Base-by-base conservation (phyloP, 2,329 filamentous ascomycete species). In the Taxawa tesnikishii region DNA sequence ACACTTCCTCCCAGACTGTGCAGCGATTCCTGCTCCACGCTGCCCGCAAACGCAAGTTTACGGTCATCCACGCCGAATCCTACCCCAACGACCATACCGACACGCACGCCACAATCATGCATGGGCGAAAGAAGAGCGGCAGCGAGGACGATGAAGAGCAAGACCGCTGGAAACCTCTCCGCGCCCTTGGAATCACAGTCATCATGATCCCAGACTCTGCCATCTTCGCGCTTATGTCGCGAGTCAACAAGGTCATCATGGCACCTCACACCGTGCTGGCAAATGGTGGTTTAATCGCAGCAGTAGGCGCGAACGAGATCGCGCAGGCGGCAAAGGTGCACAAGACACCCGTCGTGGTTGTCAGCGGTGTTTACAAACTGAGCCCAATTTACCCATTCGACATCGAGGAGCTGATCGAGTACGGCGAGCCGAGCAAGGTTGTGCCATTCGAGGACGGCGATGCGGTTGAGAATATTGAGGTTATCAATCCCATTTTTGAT, bases 181-280 rank as follows among this genome's bases (percentile, higher is more conserved):
- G 73, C 4, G 71, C 77, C 1, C 73, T 78, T 21, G 87, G 87
- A 15, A 81, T 92, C 34, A 79, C 75, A 2, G 80, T 93, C 26
- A 81, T 94, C 44, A 71, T 83, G 38, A 77, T 96, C 34, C 76
- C 83, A 26, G 87, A 93, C 55, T 79, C 77, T 6, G 82, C 84
- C 7, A 71, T 93, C 33, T 92, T 87, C 61, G 85, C 87, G 1
- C 82, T 96, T 48, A 96, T 98, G 83, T 82, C 87, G 6, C 76
- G 81, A 38, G 83, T 94, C 46, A 92, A 88, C 66, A 94, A 94
- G 62, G 88, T 98, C 39, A 82, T 98, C 29, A 67, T 98, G 5
- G 79, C 82, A 9, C 88, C 88, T 5, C 80, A 87, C 49, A 79
- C 82, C 3, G 83, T 98, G 16, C 75, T 92, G 28, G 83, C 83